These are phyloP conservation scores for Neoarthrinium moseri DNA, from an alignment of 2,329 filamentous ascomycete genomes.

Conservation along the genomic window DNA sequence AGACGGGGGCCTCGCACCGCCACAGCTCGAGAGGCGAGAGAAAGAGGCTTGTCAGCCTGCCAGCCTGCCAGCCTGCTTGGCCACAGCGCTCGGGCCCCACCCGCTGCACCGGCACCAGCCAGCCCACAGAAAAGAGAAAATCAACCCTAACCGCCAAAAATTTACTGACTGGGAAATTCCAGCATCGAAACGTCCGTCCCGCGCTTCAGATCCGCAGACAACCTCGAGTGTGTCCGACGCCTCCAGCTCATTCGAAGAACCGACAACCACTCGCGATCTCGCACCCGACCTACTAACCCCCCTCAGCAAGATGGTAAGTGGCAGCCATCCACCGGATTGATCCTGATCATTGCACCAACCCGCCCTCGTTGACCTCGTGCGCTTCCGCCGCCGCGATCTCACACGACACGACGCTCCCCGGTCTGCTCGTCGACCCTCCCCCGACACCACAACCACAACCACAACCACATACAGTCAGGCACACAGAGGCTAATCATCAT, in stretches of 20 bases:
- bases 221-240: conserved; percentile 5
- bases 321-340: neutral
- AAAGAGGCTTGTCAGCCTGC: no score
- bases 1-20: no score
- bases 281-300: neutral
- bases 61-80: no score
- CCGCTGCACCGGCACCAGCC: neutral
- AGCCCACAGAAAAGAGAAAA: conserved; percentile 8
- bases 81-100: neutral
- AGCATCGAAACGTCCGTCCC: conserved; percentile 6
- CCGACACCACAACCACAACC: neutral
- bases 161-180: conserved; percentile 1
- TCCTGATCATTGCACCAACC: neutral
- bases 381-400: no score
- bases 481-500: conserved; percentile 16
- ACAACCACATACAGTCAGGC: neutral
- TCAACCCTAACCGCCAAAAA: conserved; percentile 8
- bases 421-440: no score
- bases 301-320: conserved; percentile 10
- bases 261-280: conserved; percentile 4
- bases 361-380: no score
- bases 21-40: no score
- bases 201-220: conserved; percentile 1
- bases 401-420: neutral
- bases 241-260: conserved; percentile 7